Base-by-base conservation (phyloP, 495 filamentous ascomycete species). In the Penicillium pancosmium region DNA sequence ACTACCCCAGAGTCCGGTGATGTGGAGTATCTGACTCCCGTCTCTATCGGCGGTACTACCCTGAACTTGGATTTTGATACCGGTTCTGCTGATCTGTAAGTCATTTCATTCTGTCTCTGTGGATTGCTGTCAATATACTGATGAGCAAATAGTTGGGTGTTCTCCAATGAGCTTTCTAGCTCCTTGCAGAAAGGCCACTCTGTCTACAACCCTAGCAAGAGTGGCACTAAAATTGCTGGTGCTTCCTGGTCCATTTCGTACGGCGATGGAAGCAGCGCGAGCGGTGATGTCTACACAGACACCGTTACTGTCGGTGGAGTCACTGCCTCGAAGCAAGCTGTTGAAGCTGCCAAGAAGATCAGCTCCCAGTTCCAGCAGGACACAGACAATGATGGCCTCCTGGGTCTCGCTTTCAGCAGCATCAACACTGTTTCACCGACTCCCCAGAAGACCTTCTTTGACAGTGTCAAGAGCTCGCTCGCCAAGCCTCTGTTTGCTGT, bases 41-140 rank as follows among this genome's bases (percentile, higher is more conserved):
- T 91, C 36, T 74, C 67, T 0, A 75, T 91, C 51, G 89, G 89
- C 52, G 72, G 74, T 15, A 82, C 84, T 57, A 80, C 77, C 0
- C 63, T 91, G 58, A 79, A 84, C 57, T 63, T 91, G 49, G 85
- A 90, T 66, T 78, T 91, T 61, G 89, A 92, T 68, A 90, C 89
- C 33, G 89, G 89, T 2, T 88, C 84, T 25, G 82, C 86, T 48
- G 89, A 91, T 72, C 82, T 92, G 78, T 91, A 64, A 76, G 82
- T 77, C 27, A 8, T 7, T 18, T 13, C 9, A 25, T 27, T 13
- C 0, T 19, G 15, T 36, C 19, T 16, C 27, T 4, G 50, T 3
- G 25, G 18, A 36, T 23, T 4, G 0, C 27, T 11, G 33, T n/a
- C 27, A 12, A 5, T 31, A 34, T 52, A 5, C 41, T 67, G 41